Percentiles rank a stretch among this genome's conserved stretches.
Evolutionary conservation across 2,329 filamentous ascomycete genomes (phyloP).

Genomic region (Cladorrhinum sp.): DNA sequence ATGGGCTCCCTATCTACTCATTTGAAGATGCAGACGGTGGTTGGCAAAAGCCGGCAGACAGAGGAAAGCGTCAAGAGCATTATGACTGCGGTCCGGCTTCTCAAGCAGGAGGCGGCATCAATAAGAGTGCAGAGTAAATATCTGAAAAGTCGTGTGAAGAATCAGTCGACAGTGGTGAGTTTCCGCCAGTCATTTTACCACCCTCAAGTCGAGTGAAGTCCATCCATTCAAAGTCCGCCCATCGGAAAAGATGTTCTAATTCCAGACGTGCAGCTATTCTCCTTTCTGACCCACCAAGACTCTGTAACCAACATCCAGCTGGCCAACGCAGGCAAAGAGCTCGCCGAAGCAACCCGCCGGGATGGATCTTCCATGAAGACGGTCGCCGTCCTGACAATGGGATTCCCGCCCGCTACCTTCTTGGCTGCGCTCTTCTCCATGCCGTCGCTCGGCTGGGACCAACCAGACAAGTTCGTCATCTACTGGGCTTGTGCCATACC

Average conservation of each 20-base stretch:
- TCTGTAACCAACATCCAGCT: neutral
- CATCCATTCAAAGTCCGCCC: too few relatives aligned
- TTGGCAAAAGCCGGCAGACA: too few relatives aligned
- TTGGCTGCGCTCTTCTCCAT: constrained; percentile 38
- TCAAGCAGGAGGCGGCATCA: too few relatives aligned
- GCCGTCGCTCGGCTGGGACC: neutral
- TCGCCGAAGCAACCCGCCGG: constrained; percentile 31
- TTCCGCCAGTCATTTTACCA: too few relatives aligned
- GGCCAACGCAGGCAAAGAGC: constrained; percentile 13
- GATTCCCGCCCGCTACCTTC: constrained; percentile 40
- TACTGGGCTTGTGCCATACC: constrained; percentile 25
- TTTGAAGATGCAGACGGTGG: too few relatives aligned
- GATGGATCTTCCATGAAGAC: constrained; percentile 41
- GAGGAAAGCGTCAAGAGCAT: too few relatives aligned
- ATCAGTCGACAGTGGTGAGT: too few relatives aligned
- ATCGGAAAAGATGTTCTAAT: neutral
- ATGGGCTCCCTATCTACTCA: too few relatives aligned
- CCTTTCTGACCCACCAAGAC: neutral
- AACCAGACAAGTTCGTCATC: constrained; percentile 15
- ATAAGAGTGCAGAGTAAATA: too few relatives aligned
- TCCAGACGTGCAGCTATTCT: neutral
- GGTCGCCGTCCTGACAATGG: constrained; percentile 39
- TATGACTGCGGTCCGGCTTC: too few relatives aligned
- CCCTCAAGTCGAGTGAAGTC: too few relatives aligned
- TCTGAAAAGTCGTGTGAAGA: too few relatives aligned